These are phyloP conservation scores for Alternaria sp. DNA, from an alignment of 2,329 filamentous ascomycete genomes.

Conservation along the genomic window DNA sequence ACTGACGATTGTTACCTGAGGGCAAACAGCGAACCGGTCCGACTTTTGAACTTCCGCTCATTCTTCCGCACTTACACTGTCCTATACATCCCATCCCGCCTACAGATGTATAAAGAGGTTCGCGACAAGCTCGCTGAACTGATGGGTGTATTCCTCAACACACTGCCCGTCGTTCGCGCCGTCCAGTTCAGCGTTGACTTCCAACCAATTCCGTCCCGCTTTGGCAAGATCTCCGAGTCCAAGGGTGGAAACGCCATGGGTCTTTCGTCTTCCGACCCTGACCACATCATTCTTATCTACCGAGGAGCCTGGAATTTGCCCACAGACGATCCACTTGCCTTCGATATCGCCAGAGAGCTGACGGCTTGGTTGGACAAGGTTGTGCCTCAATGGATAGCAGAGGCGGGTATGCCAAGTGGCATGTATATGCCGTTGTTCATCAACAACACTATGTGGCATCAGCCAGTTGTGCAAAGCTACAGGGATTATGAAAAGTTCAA, in stretches of 20 bases:
- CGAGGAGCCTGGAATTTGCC: constrained; percentile 30
- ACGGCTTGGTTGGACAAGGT: constrained; percentile 36
- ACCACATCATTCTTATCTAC: constrained; percentile 35
- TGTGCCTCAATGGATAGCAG: constrained; percentile 34
- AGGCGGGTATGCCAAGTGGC: constrained; percentile 29
- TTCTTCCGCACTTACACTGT: constrained; percentile 41
- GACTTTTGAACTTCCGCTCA: constrained; percentile 24
- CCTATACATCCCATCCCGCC: constrained; percentile 36
- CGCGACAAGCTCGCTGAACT: constrained; percentile 41
- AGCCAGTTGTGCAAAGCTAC: constrained; percentile 33
- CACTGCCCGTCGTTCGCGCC: constrained; percentile 17
- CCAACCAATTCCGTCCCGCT: constrained; percentile 33
- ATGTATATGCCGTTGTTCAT: constrained; percentile 36
- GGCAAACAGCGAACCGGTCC: constrained; percentile 25
- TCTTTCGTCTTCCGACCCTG: constrained; percentile 30
- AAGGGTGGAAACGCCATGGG: constrained; percentile 41
- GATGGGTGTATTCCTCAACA: constrained; percentile 33
- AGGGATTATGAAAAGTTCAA: constrained; percentile 31
- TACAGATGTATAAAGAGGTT: constrained; percentile 49
- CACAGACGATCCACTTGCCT: constrained; percentile 26
- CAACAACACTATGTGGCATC: constrained; percentile 37
- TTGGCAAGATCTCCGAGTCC: constrained; percentile 28
- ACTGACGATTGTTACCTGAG: constrained; percentile 21
- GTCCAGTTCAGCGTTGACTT: constrained; percentile 37
- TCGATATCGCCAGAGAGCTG: constrained; percentile 26